Percentiles rank a stretch among this genome's conserved stretches.
These are phyloP conservation scores for Quillaja saponaria DNA, from an alignment of 306 rosid genomes.

Conservation along the genomic window DNA sequence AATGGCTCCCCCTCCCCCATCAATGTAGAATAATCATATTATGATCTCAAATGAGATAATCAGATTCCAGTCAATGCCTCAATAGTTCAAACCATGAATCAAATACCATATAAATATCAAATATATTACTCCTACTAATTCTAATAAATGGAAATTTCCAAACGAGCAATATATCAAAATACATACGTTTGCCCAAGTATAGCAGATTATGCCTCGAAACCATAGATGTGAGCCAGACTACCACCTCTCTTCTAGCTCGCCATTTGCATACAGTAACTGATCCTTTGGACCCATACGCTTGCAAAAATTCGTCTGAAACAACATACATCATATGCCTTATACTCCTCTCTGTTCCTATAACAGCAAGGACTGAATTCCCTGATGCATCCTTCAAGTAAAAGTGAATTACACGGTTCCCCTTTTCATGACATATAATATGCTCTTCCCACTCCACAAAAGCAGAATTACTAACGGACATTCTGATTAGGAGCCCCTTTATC, in stretches of 20 bases:
- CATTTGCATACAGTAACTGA: conserved; percentile 52
- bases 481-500: conserved; percentile 20
- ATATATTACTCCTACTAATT: not conserved
- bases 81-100: not conserved
- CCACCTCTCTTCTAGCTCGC: conserved; percentile 83
- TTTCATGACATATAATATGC: conserved; percentile 64
- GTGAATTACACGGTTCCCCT: conserved; percentile 76
- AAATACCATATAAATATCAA: conserved; percentile 9
- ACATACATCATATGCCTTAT: conserved; percentile 86
- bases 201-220: conserved; percentile 34
- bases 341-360: conserved; percentile 87
- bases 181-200: conserved; percentile 16
- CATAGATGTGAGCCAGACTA: conserved; percentile 70
- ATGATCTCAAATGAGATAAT: no score
- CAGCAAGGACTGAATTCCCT: conserved; percentile 63
- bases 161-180: conserved; percentile 7
- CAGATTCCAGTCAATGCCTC: not conserved
- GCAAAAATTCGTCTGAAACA: conserved; percentile 56
- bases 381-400: conserved; percentile 58
- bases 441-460: conserved; percentile 83
- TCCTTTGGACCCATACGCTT: conserved; percentile 43
- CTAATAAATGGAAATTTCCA: conserved; percentile 5
- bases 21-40: no score
- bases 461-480: conserved; percentile 42
- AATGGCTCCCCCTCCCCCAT: no score